Base-by-base conservation (phyloP, 345 rosid species). In the Lenwebbia sp. region DNA sequence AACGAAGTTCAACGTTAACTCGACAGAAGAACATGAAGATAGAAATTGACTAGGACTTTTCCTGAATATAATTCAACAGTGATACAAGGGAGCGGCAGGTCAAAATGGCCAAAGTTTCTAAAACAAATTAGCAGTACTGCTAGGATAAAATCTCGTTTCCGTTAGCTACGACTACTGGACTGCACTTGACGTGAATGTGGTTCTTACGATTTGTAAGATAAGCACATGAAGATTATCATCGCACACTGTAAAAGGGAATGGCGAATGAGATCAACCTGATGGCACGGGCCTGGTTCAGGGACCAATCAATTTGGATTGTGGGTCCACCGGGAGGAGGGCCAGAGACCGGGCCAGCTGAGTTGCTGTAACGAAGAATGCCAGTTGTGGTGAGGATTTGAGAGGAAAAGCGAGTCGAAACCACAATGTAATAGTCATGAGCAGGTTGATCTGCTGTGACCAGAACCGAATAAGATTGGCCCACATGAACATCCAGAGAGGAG, bases 261-360 rank as follows among this genome's bases (percentile, higher is more conserved):
- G 78, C 13, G 30, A 70, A 49, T 60, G 22, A 30, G 86, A 28
- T 10, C 15, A 70, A 53, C 86, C 83, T 70, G 82, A 97, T 95
- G 84, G 98, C 93, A 60, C 98, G 98, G 49, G 99, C 99, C 88
- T 96, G 98, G 91, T 96, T 96, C 78, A 97, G 90, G 47, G 99
- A 97, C 99, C 99, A 97, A 89, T 96, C 92, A 26, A 95, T 82
- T 58, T 94, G 95, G 85, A 89, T 90, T 86, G 99, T 97, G 0
- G 99, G 99, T 57, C 99, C 99, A 81, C 98, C 98, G 0, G 99
- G 99, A 82, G 89, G 89, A 28, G 95, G 96, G 70, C 99, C 98
- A 26, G 98, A 93, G 83, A 94, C 97, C 7, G 85, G 89, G 82
- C 94, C 94, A 13, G 93, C 96, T 7, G 99, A 96, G 87, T 94